Evolutionary conservation across 345 rosid genomes (phyloP).

Genomic region (Bretschneidera sinensis): DNA sequence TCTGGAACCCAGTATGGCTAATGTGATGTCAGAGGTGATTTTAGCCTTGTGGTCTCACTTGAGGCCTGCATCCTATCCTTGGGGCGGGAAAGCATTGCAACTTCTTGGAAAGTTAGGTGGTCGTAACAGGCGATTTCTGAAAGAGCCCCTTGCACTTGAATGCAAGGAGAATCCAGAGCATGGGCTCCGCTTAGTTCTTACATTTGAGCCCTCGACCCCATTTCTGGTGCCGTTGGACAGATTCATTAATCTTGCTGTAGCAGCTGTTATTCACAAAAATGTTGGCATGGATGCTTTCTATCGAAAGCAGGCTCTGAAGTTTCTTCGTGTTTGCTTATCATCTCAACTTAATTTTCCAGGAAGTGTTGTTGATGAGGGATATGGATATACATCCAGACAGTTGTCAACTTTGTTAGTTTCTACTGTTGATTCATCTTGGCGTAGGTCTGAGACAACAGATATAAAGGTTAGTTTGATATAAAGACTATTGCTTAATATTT

Average conservation of each 20-base stretch:
- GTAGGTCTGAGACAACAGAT: conserved; percentile 72
- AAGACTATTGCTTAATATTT: conserved; percentile 5
- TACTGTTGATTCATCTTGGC: conserved; percentile 58
- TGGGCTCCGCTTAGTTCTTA: conserved; percentile 92
- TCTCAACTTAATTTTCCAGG: conserved; percentile 98
- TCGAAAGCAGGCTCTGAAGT: conserved; percentile 80
- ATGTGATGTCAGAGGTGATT: conserved; percentile 94
- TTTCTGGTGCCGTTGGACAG: conserved; percentile 93
- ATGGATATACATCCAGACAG: conserved; percentile 54
- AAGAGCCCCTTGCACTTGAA: conserved; percentile 95
- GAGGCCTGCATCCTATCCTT: conserved; percentile 89
- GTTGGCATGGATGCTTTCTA: conserved; percentile 71
- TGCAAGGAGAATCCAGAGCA: conserved; percentile 99
- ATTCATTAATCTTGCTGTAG: conserved; percentile 92
- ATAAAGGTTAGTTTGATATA: conserved; percentile 55
- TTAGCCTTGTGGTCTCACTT: conserved; percentile 96
- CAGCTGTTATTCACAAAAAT: conserved; percentile 67
- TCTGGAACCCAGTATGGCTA: conserved; percentile 96
- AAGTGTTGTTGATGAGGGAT: conserved; percentile 66
- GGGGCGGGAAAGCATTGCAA: conserved; percentile 93
- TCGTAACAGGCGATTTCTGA: conserved; percentile 91
- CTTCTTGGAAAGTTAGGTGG: conserved; percentile 98
- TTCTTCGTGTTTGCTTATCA: conserved; percentile 82
- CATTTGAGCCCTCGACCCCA: conserved; percentile 93
- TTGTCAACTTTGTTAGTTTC: conserved; percentile 67